Evolutionary conservation across 2,329 filamentous ascomycete genomes (phyloP).

Genomic region (Lachnellula willkommii): DNA sequence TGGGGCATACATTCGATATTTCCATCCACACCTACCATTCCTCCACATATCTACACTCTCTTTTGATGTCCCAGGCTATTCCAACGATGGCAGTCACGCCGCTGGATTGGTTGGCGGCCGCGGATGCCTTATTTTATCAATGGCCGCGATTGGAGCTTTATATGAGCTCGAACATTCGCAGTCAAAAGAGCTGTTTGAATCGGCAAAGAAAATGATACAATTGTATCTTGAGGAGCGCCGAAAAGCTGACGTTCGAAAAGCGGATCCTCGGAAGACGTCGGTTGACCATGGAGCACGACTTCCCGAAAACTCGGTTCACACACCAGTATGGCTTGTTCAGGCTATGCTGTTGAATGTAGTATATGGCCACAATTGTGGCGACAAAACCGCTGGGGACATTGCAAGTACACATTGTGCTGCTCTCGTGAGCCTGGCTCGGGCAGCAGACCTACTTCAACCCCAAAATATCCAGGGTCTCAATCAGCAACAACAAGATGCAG

Average conservation of each 20-base stretch:
- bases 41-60: slow-evolving; percentile 86
- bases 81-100: slow-evolving; percentile 55
- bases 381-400: slow-evolving; percentile 85
- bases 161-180: slow-evolving; percentile 79
- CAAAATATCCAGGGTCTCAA: slow-evolving; percentile 19
- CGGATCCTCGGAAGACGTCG: slow-evolving; percentile 50
- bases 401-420: slow-evolving; percentile 89
- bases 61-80: slow-evolving; percentile 72
- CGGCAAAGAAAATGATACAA: slow-evolving; percentile 92
- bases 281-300: slow-evolving; percentile 43
- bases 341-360: slow-evolving; percentile 95
- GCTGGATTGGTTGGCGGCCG: slow-evolving; percentile 65
- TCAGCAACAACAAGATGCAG: slow-evolving; percentile 34
- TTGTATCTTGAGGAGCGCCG: slow-evolving; percentile 86
- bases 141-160: slow-evolving; percentile 77
- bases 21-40: slow-evolving; percentile 93
- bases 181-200: slow-evolving; percentile 83
- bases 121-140: slow-evolving; percentile 79
- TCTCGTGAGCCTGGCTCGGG: slow-evolving; percentile 82
- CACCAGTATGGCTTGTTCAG: slow-evolving; percentile 91
- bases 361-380: slow-evolving; percentile 90
- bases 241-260: slow-evolving; percentile 71
- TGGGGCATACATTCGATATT: slow-evolving; percentile 82
- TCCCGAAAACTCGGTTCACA: slow-evolving; percentile 61
- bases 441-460: slow-evolving; percentile 67